A percentile compares a stretch with the other conserved stretches of the same genome.
phyloP scores from a whole-genome alignment of 2,329 filamentous ascomycete genomes.

The Laburnicola sp. region DNA sequence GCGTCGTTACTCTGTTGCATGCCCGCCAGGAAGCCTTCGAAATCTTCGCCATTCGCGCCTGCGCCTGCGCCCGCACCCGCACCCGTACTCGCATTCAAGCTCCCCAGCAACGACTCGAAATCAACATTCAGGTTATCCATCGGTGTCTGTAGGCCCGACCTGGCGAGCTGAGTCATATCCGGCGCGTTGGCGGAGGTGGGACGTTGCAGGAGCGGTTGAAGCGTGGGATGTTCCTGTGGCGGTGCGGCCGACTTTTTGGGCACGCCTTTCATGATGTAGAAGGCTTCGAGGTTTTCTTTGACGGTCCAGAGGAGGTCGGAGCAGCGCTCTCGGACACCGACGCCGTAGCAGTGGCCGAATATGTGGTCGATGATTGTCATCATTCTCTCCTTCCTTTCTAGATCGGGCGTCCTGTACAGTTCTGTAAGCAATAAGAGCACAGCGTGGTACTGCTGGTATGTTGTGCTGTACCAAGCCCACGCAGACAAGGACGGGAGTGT shows the following conservation, averaged over 20 bases:
- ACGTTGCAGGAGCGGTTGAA: constrained; percentile 22
- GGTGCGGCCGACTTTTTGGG: constrained; percentile 32
- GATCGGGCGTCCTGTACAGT: constrained; percentile 42
- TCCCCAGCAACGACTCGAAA: constrained; percentile 37
- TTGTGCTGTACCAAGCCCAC: constrained; percentile 45
- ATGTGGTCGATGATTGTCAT: constrained; percentile 46
- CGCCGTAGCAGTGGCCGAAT: constrained; percentile 45
- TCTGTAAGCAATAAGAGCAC: constrained; percentile 44
- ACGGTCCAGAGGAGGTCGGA: constrained; percentile 42
- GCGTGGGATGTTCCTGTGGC: constrained; percentile 33
- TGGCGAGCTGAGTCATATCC: constrained; percentile 19
- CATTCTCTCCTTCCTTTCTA: constrained; percentile 42
- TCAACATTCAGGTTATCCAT: constrained; percentile 39
- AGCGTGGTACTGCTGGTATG: constrained; percentile 46
- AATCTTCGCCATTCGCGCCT: constrained; percentile 18
- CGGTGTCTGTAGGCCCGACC: constrained; percentile 20
- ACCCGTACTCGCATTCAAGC: constrained; percentile 17
- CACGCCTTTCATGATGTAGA: constrained; percentile 45
- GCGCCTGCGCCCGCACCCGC: constrained; percentile 10
- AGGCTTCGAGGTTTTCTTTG: constrained; percentile 45
- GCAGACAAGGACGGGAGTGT: constrained; percentile 40
- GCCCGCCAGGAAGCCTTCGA: constrained; percentile 32
- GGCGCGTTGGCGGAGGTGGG: constrained; percentile 8
- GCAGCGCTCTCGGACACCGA: constrained; percentile 41
- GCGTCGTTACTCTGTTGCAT: constrained; percentile 30